Percentiles rank a stretch among this genome's conserved stretches.
Evolutionary conservation across 371 early-diverging fungal genomes (phyloP).

Genomic region (Haplosporangium sp.): DNA sequence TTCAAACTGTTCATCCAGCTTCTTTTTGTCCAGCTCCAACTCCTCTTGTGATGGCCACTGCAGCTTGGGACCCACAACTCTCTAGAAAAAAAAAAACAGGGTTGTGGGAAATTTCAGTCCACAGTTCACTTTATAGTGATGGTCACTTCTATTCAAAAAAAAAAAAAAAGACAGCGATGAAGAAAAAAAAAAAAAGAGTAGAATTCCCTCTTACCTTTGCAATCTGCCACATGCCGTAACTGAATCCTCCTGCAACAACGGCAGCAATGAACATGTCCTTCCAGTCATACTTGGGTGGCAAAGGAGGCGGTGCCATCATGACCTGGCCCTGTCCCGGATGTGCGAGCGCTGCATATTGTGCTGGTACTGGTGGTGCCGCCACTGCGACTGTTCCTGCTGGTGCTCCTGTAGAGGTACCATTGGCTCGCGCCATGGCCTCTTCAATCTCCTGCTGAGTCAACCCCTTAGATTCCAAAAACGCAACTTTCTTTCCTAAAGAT

Average conservation of each 20-base stretch:
- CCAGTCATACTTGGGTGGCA: constrained; percentile 82
- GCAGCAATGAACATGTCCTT: constrained; percentile 92
- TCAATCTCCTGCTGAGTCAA: constrained; percentile 93
- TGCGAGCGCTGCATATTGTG: constrained; percentile 32
- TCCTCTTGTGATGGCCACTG: constrained; percentile 73
- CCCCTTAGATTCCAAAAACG: constrained; percentile 96
- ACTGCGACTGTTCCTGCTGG: constrained; percentile 33
- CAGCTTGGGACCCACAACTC: constrained; percentile 74
- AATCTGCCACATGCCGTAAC: constrained; percentile 84
- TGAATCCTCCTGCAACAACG: constrained; percentile 87
- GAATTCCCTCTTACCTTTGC: constrained; percentile 69
- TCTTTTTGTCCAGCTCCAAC: constrained; percentile 76
- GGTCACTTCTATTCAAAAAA: not conserved
- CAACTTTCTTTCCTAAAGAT: constrained; percentile 88
- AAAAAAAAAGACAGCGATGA: not conserved
- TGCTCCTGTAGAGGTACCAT: constrained; percentile 53
- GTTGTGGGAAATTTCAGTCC: not conserved
- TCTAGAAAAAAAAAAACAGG: constrained; percentile 54
- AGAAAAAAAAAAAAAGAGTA: no score
- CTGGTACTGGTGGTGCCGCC: constrained; percentile 23
- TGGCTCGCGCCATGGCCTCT: constrained; percentile 81
- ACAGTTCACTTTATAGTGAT: not conserved
- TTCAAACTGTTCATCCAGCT: constrained; percentile 79
- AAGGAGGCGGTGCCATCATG: constrained; percentile 68
- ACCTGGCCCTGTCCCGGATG: constrained; percentile 38